phyloP scores from a whole-genome alignment of 345 rosid genomes.

The Acer saccharum region DNA sequence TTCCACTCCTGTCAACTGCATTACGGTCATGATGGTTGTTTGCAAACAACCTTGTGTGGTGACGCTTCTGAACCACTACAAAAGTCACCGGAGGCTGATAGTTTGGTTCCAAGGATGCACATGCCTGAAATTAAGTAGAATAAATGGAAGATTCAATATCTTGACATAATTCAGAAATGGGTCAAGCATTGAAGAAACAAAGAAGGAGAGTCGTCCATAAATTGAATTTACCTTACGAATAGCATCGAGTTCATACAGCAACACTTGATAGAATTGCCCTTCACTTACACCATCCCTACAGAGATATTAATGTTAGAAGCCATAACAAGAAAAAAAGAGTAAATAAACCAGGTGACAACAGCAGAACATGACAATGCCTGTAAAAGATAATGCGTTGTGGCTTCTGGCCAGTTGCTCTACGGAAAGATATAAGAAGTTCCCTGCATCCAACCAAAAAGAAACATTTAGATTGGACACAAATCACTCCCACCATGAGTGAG shows the following conservation, averaged over 20 bases:
- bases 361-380: conserved; percentile 46
- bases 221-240: conserved; percentile 72
- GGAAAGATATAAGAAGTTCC: conserved; percentile 94
- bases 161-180: background rate
- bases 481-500: background rate
- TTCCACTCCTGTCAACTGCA: conserved; percentile 89
- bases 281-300: conserved; percentile 97
- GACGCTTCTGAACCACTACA: conserved; percentile 99
- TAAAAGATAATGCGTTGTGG: conserved; percentile 95
- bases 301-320: conserved; percentile 5
- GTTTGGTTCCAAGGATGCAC: conserved; percentile 93
- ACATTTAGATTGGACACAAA: background rate
- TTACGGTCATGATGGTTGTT: conserved; percentile 69
- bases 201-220: background rate
- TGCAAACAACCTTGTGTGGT: conserved; percentile 96
- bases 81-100: conserved; percentile 99
- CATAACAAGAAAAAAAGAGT: background rate
- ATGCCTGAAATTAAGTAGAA: conserved; percentile 54
- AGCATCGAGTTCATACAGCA: conserved; percentile 94
- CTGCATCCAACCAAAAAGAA: conserved; percentile 35
- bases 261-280: conserved; percentile 96
- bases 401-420: conserved; percentile 92
- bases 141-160: background rate
- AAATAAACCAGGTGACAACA: background rate
- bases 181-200: background rate